Conservation (phyloP, 176 grass and related monocot species). For the Pontederia crassipes region DNA sequence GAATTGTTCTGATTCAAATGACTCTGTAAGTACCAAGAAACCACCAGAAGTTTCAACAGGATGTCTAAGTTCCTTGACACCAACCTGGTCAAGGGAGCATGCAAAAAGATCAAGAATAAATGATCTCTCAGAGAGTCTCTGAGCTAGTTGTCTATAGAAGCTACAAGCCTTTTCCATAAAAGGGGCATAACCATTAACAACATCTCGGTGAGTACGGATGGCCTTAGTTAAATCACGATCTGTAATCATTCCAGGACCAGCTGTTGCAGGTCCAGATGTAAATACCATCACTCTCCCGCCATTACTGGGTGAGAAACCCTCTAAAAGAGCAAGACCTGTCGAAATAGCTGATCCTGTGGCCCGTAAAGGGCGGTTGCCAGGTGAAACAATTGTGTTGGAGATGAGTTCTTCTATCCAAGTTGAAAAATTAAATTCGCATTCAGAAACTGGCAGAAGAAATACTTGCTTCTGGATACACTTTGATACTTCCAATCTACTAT, state of each 20-base stretch:
- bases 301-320: conserved; percentile 49
- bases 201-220: conserved; percentile 80
- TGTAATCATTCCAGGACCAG: conserved; percentile 74
- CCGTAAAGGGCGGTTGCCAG: conserved; percentile 48
- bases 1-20: conserved; percentile 84
- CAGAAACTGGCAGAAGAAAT: conserved; percentile 76
- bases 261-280: conserved; percentile 77
- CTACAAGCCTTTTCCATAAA: conserved; percentile 45
- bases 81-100: conserved; percentile 96
- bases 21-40: conserved; percentile 65
- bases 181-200: conserved; percentile 57
- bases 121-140: conserved; percentile 53
- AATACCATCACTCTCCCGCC: conserved; percentile 83
- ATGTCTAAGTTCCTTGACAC: conserved; percentile 66
- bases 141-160: conserved; percentile 75
- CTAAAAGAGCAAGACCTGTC: conserved; percentile 75
- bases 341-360: conserved; percentile 76
- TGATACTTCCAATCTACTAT: conserved; percentile 44
- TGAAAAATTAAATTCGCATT: conserved; percentile 94
- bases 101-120: conserved; percentile 84
- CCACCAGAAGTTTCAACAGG: conserved; percentile 85
- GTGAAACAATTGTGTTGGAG: conserved; percentile 36
- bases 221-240: conserved; percentile 64
- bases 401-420: conserved; percentile 63
- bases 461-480: conserved; percentile 33